Conservation (phyloP, 106 monocot genomes). For the Cymbidium sinense region DNA sequence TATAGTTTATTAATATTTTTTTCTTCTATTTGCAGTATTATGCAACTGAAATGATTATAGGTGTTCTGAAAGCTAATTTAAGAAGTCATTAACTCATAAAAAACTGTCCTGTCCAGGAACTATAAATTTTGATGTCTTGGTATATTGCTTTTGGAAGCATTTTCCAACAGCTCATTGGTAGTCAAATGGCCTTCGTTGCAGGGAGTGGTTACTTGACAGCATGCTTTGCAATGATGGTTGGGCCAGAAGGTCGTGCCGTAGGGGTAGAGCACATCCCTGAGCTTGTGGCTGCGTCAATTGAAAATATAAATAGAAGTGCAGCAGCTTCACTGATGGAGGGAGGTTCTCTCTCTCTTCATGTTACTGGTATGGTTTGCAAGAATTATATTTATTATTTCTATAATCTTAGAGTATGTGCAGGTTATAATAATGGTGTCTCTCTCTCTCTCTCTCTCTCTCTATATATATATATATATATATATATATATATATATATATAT, state of each 20-base stretch:
- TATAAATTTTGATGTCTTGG: not conserved
- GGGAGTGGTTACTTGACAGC: slow-evolving; percentile 88
- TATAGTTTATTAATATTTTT: not conserved
- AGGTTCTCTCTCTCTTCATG: slow-evolving; percentile 65
- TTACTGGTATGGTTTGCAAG: slow-evolving; percentile 43
- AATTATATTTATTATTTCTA: not conserved
- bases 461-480: too few relatives aligned
- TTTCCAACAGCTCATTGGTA: not conserved
- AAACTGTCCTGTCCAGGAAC: not conserved
- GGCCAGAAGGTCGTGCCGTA: slow-evolving; percentile 64
- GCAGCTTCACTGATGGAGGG: slow-evolving; percentile 46
- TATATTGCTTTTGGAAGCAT: not conserved
- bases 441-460: too few relatives aligned
- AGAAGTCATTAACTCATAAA: not conserved
- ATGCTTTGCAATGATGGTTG: slow-evolving; percentile 87
- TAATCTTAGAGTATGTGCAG: not conserved
- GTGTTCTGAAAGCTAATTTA: not conserved
- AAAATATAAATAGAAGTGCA: slow-evolving; percentile 74
- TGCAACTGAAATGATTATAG: not conserved
- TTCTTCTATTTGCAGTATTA: not conserved
- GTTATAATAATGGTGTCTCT: not conserved
- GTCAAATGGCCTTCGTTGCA: slow-evolving; percentile 10
- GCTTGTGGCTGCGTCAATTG: slow-evolving; percentile 53
- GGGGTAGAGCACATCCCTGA: slow-evolving; percentile 88
- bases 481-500: too few relatives aligned